Evolutionary conservation across 2,329 filamentous ascomycete species (phyloP), one percentile per base, ranked within the genome.

Genomic region (Capronia coronata): DNA sequence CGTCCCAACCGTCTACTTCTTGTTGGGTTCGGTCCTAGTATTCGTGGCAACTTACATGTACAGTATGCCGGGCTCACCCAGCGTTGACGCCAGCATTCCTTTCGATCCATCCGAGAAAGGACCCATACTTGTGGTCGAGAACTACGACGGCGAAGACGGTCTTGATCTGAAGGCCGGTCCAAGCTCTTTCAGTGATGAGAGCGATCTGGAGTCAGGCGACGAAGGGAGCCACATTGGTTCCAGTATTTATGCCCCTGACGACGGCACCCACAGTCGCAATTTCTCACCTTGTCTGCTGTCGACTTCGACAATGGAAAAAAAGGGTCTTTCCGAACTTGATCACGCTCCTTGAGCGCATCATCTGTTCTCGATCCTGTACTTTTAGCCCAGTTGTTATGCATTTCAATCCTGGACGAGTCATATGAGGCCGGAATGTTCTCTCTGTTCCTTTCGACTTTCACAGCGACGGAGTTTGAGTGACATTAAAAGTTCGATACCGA

Each of bases 21-120:
- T 94, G 32, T 55, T 88, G 40, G 93, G 93, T 46, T 89, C 89
- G 0, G 72, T 75, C 10, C 71, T 93, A 43, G 90, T 97, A 4
- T 71, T 96, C 0, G 75, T 79, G 39, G 84, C 90, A 1, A 94
- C 88, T 1, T 96, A 89, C 65, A 75, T 96, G 11, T 96, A 95
- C 72, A 87, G 80, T 54, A 77, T 78, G 39, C 46, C 66, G 59
- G 49, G 55, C 7, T 21, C 44, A 8, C 39, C 50, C 23, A 43
- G 41, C 10, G 25, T 52, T 32, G 32, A 46, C 32, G 45, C 59
- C 16, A 18, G 8, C 11, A 39, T 37, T n/a, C n/a, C 18, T 32
- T 19, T 41, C 16, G 42, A 48, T 27, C 40, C 39, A 18, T n/a
- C 46, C 21, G 44, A 59, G 41, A 52, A 55, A 37, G 23, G 35